These are phyloP conservation scores for Rhynchospora breviuscula DNA, from an alignment of 176 grass and related monocot species.

Conservation along the genomic window DNA sequence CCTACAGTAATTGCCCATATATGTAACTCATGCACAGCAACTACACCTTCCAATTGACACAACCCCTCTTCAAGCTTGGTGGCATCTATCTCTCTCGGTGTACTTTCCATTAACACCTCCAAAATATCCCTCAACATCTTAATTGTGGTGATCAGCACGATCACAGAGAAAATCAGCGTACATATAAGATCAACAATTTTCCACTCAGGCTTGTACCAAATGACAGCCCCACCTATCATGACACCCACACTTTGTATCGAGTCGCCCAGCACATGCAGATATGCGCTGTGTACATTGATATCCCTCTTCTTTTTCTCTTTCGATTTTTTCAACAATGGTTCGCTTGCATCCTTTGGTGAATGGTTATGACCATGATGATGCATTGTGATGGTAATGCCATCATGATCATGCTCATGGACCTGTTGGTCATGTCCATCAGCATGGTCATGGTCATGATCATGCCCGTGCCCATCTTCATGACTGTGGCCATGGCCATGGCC, in stretches of 20 bases:
- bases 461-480: neutral
- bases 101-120: conserved; percentile 44
- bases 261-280: conserved; percentile 35
- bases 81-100: conserved; percentile 32
- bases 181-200: conserved; percentile 34
- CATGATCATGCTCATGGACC: conserved; percentile 8
- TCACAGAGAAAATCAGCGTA: conserved; percentile 33
- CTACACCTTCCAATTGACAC: conserved; percentile 31
- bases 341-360: neutral
- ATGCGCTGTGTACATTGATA: conserved; percentile 41
- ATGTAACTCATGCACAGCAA: conserved; percentile 34
- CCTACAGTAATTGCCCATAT: conserved; percentile 44
- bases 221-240: conserved; percentile 32
- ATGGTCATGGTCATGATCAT: neutral
- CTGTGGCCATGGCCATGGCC: neutral
- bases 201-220: conserved; percentile 42
- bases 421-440: neutral
- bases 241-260: conserved; percentile 36
- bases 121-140: conserved; percentile 39
- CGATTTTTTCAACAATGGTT: conserved; percentile 6
- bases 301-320: conserved; percentile 26
- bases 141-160: conserved; percentile 35
- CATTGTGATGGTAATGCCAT: conserved; percentile 10
- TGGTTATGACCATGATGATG: conserved; percentile 5
- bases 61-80: conserved; percentile 33